Evolutionary conservation across 345 rosid genomes (phyloP).

Genomic region (Carallia brachiata): DNA sequence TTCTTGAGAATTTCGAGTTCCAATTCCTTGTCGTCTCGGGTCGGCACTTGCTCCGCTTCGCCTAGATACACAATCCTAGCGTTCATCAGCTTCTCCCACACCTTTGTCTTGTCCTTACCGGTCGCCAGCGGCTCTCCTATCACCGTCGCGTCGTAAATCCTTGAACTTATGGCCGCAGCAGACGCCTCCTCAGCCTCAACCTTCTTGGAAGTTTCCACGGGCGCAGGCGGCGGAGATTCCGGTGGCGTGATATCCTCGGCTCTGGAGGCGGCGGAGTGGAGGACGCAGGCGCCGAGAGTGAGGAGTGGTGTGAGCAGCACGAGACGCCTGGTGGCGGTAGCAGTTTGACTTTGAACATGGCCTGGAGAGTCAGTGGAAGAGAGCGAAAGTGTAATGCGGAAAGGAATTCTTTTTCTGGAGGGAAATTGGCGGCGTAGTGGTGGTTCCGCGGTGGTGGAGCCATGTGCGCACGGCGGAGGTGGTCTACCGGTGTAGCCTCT

Average conservation of each 20-base stretch:
- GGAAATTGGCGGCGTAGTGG: constrained; percentile 17
- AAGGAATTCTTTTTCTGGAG: neutral
- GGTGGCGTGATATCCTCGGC: constrained; percentile 17
- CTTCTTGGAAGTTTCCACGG: constrained; percentile 18
- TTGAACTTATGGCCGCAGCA: constrained; percentile 39
- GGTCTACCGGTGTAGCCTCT: neutral
- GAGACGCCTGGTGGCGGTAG: constrained; percentile 32
- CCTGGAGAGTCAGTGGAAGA: constrained; percentile 2
- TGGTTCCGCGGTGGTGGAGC: neutral
- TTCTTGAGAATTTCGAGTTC: constrained; percentile 75
- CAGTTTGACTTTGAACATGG: constrained; percentile 6
- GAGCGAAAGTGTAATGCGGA: neutral
- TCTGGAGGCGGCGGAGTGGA: constrained; percentile 22
- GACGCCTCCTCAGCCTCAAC: constrained; percentile 37
- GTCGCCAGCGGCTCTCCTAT: constrained; percentile 92
- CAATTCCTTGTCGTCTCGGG: constrained; percentile 65
- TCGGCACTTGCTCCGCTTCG: constrained; percentile 90
- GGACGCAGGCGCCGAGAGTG: constrained; percentile 21
- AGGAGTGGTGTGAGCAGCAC: constrained; percentile 47
- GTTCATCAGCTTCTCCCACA: constrained; percentile 82
- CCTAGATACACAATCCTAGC: constrained; percentile 81
- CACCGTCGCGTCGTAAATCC: constrained; percentile 81
- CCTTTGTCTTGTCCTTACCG: constrained; percentile 76
- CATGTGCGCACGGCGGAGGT: neutral
- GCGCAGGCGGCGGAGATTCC: constrained; percentile 15